Evolutionary conservation across 768 basidiomycete genomes (phyloP), one percentile per base, ranked within the genome.

Genomic region (Guyanaporus albipodus): DNA sequence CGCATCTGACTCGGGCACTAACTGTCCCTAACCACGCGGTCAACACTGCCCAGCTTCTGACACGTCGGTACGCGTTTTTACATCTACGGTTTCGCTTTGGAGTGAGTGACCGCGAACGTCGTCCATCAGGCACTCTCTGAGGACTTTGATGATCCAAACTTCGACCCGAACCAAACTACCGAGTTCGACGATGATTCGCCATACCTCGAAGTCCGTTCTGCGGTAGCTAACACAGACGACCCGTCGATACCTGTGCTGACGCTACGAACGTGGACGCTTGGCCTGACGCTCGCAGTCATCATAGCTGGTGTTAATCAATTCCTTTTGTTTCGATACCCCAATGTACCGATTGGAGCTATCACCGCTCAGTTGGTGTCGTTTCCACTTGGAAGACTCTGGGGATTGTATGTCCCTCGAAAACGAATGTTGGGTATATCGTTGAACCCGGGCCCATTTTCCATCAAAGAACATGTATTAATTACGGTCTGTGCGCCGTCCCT

Each of bases 181-280:
- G n/a, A 10, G 33, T 34, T 34, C 9, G 33, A 34, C 3, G 33
- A 38, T 12, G 36, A 45, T n/a, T 45, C 44, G 11, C 44, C 37
- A 1, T 45, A 45, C 22, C 44, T 37, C 28, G 44, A 45, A 15
- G 44, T 45, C 11, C 44, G 44, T 24, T 31, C 28, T 18, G 44
- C 44, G n/a, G 36, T 45, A 3, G 44, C 44, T 23, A 45, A 45
- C 44, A 45, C 44, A 10, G 44, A 45, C 8, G 44, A 45, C 10
- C 29, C 36, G 17, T 45, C 29, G 8, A 31, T 45, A 31, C 36
- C 44, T 3, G 22, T 24, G 3, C 29, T 38, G 44, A 45, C 44
- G 28, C 44, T 45, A 2, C 44, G 44, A 4, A 45, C 44, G 17
- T 45, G 44, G 44, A 37, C 32, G 11, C 36, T 45, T 19, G 44